Conservation (phyloP, 495 filamentous ascomycete species). For the Aspergillus olivimuriae region DNA sequence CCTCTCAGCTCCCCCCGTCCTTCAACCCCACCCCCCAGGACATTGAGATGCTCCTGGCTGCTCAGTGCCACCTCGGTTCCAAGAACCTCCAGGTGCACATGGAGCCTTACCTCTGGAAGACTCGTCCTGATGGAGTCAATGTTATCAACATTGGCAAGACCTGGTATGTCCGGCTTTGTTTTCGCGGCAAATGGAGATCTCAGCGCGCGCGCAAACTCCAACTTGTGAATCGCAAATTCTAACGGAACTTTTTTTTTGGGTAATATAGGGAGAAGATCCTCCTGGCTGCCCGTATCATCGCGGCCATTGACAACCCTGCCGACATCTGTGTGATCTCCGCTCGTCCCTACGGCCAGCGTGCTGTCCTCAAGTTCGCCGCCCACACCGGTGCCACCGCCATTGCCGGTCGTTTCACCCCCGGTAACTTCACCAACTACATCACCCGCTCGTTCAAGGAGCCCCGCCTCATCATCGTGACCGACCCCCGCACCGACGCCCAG, state of each 20-base stretch:
- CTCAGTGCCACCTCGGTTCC: conserved; percentile 92
- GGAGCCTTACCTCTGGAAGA: conserved; percentile 99
- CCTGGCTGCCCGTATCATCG: conserved; percentile 96
- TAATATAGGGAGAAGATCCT: conserved; percentile 93
- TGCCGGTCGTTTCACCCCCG: conserved; percentile 98
- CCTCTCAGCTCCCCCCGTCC: conserved; percentile 78
- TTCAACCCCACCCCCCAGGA: conserved; percentile 84
- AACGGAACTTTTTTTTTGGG: conserved; percentile 20
- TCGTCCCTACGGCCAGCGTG: conserved; percentile 98
- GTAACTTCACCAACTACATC: conserved; percentile 99
- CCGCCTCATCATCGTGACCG: conserved; percentile 97
- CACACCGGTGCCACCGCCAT: conserved; percentile 98
- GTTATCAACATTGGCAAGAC: conserved; percentile 99
- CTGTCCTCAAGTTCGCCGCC: conserved; percentile 96
- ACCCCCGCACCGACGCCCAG: conserved; percentile 98
- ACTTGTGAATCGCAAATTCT: conserved; percentile 11
- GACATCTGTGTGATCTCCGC: conserved; percentile 99
- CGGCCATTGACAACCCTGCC: conserved; percentile 96
- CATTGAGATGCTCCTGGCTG: conserved; percentile 98
- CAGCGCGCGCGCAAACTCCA: too few relatives aligned
- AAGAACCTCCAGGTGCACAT: conserved; percentile 99
- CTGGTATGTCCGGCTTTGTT: conserved; percentile 59
- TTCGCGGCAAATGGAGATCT: too few relatives aligned
- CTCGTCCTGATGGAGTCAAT: conserved; percentile 93
- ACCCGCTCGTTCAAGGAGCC: conserved; percentile 99